Conservation (phyloP, 2,329 filamentous ascomycete genomes). For the Byssoonygena ceratinophila region DNA sequence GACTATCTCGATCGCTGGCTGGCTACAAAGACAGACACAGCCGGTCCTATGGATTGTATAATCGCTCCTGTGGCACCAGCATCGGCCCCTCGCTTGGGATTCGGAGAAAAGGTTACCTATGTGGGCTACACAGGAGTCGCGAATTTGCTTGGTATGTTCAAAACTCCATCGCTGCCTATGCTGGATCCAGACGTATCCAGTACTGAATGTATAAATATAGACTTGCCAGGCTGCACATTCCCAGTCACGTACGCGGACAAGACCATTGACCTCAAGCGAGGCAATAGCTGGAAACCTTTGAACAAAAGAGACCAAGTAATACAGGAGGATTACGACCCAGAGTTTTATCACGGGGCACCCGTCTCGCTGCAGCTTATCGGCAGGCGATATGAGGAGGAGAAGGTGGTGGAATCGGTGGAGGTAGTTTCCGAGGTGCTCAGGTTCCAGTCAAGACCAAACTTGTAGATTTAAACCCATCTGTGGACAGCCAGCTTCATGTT, state of each 20-base stretch:
- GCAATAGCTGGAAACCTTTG: conserved; percentile 24
- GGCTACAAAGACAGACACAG: conserved; percentile 15
- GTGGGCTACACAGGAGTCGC: conserved; percentile 23
- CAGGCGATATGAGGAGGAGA: conserved; percentile 24
- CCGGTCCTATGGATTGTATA: conserved; percentile 17
- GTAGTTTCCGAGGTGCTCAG: conserved; percentile 25
- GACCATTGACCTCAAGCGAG: conserved; percentile 17
- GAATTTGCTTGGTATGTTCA: conserved; percentile 22
- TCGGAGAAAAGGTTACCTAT: conserved; percentile 21
- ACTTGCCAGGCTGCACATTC: conserved; percentile 22
- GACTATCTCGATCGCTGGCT: conserved; percentile 19
- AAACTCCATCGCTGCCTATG: background rate
- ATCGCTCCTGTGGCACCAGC: conserved; percentile 16
- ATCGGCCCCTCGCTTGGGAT: conserved; percentile 18
- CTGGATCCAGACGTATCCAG: background rate
- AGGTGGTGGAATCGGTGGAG: conserved; percentile 30
- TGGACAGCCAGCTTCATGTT: background rate
- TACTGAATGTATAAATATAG: conserved; percentile 16
- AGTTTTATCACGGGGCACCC: conserved; percentile 26
- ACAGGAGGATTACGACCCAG: conserved; percentile 22
- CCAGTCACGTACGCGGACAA: conserved; percentile 18
- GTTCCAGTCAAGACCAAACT: conserved; percentile 4
- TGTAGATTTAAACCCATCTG: background rate
- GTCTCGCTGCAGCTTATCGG: conserved; percentile 24
- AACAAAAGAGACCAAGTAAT: conserved; percentile 23